Base-by-base conservation (phyloP, 768 basidiomycete genomes). In the Agaricus blazei region DNA sequence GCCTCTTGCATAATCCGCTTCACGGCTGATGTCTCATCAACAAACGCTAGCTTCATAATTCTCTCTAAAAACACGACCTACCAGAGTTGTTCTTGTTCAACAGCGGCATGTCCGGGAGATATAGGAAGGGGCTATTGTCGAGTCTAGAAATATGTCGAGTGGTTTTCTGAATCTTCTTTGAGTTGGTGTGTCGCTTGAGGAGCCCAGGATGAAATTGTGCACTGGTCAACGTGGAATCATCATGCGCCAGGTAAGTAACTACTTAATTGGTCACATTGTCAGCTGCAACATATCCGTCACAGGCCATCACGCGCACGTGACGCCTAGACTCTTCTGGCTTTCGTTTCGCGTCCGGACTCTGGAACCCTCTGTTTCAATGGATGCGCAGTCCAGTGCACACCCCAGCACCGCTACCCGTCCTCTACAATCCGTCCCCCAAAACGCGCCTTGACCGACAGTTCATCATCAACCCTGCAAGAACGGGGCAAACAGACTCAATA, bases 1-100 rank as follows among this genome's bases (percentile, higher is more conserved):
- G 94, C 94, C 70, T 98, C 96, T 68, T 93, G 93, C 87, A 98
- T 89, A 62, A 98, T 97, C 36, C 96, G 85, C 74, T 98, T 98
- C 51, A 97, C 91, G 52, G 93, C 94, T 90, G 34, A 34, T 6
- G 11, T 34, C 34, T 34, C 34, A 11, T 34, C 34, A 34, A 8
- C 34, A 11, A 34, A 34, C 34, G 11, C 34, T 3, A 11, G 8
- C 34, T 6, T 6, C 1, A 34, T 3, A 7, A 34, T 34, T 34
- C 34, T 34, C 34, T 19, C 19, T 19, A 19, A 19, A 19, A 19
- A 19, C 36, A 48, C 37, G 9, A 66, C 80, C 44, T 36, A 90
- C 91, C 91, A 36, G 92, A 85, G 67, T 93, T 93, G 73, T 93
- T 93, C 82, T 87, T 92, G 78, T 92, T 93, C 61, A 91, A 75